Conservation (phyloP, 106 monocot genomes). For the Allium cepa region DNA sequence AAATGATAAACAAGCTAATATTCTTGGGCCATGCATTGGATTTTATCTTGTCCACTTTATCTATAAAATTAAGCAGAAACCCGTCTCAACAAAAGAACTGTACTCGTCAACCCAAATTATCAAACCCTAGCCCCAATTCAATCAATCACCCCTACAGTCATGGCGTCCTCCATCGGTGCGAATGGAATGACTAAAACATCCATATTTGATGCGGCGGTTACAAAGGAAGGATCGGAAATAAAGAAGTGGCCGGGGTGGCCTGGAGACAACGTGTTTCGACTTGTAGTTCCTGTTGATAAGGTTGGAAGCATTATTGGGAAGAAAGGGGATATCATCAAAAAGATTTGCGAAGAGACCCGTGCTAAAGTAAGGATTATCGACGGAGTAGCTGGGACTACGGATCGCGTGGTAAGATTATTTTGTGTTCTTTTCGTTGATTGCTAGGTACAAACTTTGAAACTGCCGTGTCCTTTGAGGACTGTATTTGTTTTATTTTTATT, state of each 20-base stretch:
- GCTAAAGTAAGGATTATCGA: conserved; percentile 71
- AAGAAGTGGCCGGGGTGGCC: conserved; percentile 97
- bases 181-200: neutral
- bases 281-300: conserved; percentile 68
- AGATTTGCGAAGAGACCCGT: conserved; percentile 80
- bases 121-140: conserved; percentile 3
- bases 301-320: conserved; percentile 84
- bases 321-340: conserved; percentile 81
- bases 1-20: too few species aligned
- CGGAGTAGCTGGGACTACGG: conserved; percentile 45
- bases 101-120: too few species aligned
- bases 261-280: conserved; percentile 58
- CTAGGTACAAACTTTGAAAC: too few species aligned
- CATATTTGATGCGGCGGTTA: neutral
- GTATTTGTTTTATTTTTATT: too few species aligned
- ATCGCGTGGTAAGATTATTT: conserved; percentile 62
- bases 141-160: neutral
- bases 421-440: too few species aligned
- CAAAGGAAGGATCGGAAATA: conserved; percentile 4
- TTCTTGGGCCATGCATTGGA: too few species aligned
- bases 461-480: too few species aligned
- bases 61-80: too few species aligned
- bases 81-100: too few species aligned
- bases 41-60: too few species aligned
- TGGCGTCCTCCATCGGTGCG: conserved; percentile 2